A percentile compares a stretch with the other conserved stretches of the same genome.
These are phyloP conservation scores for Tricholoma saponaceum DNA, from an alignment of 768 basidiomycete species.

Conservation along the genomic window DNA sequence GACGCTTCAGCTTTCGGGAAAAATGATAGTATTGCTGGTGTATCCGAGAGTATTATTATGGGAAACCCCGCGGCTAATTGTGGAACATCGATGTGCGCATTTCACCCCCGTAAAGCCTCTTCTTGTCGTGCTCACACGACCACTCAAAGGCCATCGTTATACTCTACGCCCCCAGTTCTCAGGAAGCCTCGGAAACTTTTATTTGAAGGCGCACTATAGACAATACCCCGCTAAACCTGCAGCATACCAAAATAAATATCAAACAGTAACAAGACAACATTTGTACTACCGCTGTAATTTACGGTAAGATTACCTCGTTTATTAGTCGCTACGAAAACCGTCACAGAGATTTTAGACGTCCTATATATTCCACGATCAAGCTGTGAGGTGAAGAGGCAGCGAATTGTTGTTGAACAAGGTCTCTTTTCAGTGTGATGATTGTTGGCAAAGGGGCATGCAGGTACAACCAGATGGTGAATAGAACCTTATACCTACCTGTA, in stretches of 20 bases:
- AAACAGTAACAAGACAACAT: constrained; percentile 6
- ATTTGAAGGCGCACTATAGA: constrained; percentile 44
- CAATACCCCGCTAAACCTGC: background rate
- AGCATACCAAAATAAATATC: constrained; percentile 1
- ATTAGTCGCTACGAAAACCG: no score
- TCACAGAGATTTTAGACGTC: no score
- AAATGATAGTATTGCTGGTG: constrained; percentile 91
- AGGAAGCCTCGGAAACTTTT: constrained; percentile 47
- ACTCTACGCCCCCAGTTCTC: constrained; percentile 38
- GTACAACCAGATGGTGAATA: no score
- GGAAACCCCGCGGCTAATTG: constrained; percentile 93
- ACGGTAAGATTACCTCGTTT: background rate
- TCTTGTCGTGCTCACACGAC: constrained; percentile 4
- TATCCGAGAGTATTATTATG: constrained; percentile 99
- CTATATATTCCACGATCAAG: no score
- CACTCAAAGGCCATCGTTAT: constrained; percentile 44
- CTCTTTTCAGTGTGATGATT: no score
- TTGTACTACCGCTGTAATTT: background rate
- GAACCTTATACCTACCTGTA: no score
- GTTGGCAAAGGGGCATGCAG: no score
- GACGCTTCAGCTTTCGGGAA: constrained; percentile 97
- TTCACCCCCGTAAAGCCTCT: background rate
- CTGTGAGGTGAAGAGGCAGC: no score
- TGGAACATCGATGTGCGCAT: constrained; percentile 84
- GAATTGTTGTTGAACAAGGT: no score